Evolutionary conservation across 2,329 filamentous ascomycete species (phyloP).

Genomic region (Chaetomium sp.): DNA sequence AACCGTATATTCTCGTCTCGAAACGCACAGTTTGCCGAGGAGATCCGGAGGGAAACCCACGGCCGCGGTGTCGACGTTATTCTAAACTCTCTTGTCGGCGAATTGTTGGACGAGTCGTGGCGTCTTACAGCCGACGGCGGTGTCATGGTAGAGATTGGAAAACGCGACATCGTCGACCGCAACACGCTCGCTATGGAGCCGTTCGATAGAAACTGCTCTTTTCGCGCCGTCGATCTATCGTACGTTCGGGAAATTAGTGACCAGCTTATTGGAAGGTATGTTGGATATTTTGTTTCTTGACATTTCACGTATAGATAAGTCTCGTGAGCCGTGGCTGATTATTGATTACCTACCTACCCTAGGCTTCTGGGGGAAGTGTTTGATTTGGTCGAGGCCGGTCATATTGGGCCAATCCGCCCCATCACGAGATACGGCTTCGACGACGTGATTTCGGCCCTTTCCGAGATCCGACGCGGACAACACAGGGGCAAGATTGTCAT

Average conservation of each 20-base stretch:
- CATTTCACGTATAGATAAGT: too few species aligned
- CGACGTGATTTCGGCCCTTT: constrained; percentile 37
- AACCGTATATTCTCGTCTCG: constrained; percentile 41
- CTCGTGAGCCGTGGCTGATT: too few species aligned
- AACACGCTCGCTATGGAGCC: constrained; percentile 32
- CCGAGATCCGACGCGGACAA: constrained; percentile 39
- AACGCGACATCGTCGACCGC: constrained; percentile 31
- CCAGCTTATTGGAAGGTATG: too few species aligned
- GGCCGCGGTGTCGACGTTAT: constrained; percentile 40
- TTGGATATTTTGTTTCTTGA: too few species aligned
- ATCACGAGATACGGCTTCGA: constrained; percentile 37
- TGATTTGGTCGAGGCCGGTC: constrained; percentile 28
- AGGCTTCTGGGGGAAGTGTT: constrained; percentile 25
- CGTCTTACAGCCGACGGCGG: constrained; percentile 39
- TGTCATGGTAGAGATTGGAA: constrained; percentile 39
- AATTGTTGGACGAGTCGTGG: constrained; percentile 38
- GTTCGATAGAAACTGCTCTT: constrained; percentile 30
- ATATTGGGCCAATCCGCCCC: constrained; percentile 39
- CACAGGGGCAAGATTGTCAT: constrained; percentile 47
- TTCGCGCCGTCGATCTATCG: constrained; percentile 31
- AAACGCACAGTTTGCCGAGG: constrained; percentile 36
- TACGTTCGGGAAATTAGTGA: neutral
- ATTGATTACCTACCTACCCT: too few species aligned
- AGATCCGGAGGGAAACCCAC: constrained; percentile 34
- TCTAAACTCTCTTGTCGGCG: constrained; percentile 37